Base-by-base conservation (phyloP, 176 grass and related monocot genomes). In the Alopecurus myosuroides region DNA sequence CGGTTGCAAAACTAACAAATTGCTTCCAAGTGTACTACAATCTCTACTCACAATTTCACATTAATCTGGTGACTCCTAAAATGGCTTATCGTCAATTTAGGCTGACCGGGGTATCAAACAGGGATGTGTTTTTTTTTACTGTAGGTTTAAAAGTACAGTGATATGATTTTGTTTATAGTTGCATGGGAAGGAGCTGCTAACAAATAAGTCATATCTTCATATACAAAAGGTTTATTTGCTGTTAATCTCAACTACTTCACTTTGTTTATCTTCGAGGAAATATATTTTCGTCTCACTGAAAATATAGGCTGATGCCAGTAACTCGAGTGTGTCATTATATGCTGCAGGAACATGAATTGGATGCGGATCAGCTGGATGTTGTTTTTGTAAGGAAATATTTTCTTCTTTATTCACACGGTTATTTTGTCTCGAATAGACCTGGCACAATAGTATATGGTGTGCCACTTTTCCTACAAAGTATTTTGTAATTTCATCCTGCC, bases 321-420 rank as follows among this genome's bases (percentile, higher is more conserved):
- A 81, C 50, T 40, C 17, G 33, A 75, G 23, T 74, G 53, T 83
- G 68, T 66, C 65, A 76, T 83, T 70, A 70, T 87, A 95, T 91
- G 63, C 91, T 98, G 80, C 85, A 91, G 44, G 75, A 92, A 82
- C 87, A 94, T 88, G 93, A 95, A 81, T 77, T 98, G 52, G 80
- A 85, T 68, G 66, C 89, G 78, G 84, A 77, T 71, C 96, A 95
- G 74, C 89, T 98, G 61, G 93, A 93, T 57, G 76, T 94, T 74
- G 85, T 85, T 87, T 41, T 87, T 90, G 93, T 95, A 89, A 90
- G 93, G 85, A 86, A 68, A 84, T 77, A 83, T 26, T 46, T 57
- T 66, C 12, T 67, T 57, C 15, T 52, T 85, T 64, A 17, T 80
- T 13, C 17, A n/a, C 29, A 77, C 42, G 19, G 70, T 48, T 39